A percentile compares a stretch with the other conserved stretches of the same genome.
Conservation (phyloP, 2,329 filamentous ascomycete genomes). For the Penicillium sp. region DNA sequence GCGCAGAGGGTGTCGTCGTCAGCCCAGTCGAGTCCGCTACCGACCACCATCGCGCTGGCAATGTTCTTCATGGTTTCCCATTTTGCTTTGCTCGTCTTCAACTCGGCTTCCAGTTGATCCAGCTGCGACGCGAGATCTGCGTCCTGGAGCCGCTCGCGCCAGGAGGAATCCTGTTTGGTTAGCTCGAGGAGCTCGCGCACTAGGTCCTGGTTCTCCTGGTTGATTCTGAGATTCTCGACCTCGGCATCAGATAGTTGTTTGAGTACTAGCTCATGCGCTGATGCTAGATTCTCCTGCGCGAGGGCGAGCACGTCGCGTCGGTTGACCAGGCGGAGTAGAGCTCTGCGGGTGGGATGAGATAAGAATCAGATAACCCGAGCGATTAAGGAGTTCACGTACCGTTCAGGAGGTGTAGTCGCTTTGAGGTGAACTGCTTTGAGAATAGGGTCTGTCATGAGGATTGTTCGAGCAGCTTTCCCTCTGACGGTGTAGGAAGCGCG, state of each 20-base stretch:
- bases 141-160: slow-evolving; percentile 61
- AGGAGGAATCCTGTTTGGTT: slow-evolving; percentile 61
- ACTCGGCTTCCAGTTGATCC: slow-evolving; percentile 61
- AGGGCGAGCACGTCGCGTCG: slow-evolving; percentile 72
- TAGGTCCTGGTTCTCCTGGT: slow-evolving; percentile 67
- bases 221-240: slow-evolving; percentile 62
- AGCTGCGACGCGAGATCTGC: slow-evolving; percentile 62
- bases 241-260: slow-evolving; percentile 64
- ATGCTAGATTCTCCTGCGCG: slow-evolving; percentile 65
- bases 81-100: slow-evolving; percentile 67
- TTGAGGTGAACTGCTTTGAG: slow-evolving; percentile 77
- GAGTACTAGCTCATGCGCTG: slow-evolving; percentile 58
- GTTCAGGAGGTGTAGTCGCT: slow-evolving; percentile 69
- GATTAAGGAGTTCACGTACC: slow-evolving; percentile 54
- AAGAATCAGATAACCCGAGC: not conserved
- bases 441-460: slow-evolving; percentile 75
- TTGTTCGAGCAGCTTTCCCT: slow-evolving; percentile 70
- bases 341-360: slow-evolving; percentile 54
- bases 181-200: slow-evolving; percentile 69
- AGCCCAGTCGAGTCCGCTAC: slow-evolving; percentile 84
- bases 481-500: slow-evolving; percentile 72
- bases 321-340: slow-evolving; percentile 69
- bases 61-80: slow-evolving; percentile 80
- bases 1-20: slow-evolving; percentile 69
- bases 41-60: slow-evolving; percentile 77